A percentile compares a stretch with the other conserved stretches of the same genome.
phyloP scores from a whole-genome alignment of 2,329 filamentous ascomycete species.

The Scorias spongiosa region DNA sequence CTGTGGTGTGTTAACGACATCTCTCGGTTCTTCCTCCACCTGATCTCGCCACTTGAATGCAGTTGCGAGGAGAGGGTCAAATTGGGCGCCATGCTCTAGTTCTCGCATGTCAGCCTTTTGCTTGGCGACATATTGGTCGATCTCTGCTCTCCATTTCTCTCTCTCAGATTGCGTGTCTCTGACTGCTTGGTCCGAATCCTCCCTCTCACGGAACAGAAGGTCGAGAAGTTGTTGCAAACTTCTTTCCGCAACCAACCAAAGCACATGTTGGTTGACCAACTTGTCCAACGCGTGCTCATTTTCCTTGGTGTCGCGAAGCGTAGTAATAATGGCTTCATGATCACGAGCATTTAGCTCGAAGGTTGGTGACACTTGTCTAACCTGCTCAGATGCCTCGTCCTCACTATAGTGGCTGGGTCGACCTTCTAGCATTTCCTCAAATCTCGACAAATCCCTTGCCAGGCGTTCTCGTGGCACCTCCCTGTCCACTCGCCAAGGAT shows the following conservation, averaged over 20 bases:
- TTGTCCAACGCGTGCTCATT: neutral
- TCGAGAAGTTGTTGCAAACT: constrained; percentile 88
- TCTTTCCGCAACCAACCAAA: constrained; percentile 85
- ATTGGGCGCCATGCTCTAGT: constrained; percentile 11
- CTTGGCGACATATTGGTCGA: constrained; percentile 17
- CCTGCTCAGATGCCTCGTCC: neutral
- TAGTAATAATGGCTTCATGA: neutral
- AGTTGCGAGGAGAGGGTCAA: constrained; percentile 14
- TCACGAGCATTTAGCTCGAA: neutral
- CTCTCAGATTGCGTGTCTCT: constrained; percentile 48
- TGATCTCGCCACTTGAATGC: constrained; percentile 4
- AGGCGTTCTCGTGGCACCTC: constrained; percentile 6
- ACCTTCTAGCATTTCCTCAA: constrained; percentile 21
- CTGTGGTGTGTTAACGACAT: neutral
- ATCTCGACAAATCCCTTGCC: constrained; percentile 8
- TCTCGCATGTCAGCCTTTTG: constrained; percentile 16
- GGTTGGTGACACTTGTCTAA: neutral
- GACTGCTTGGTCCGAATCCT: constrained; percentile 50
- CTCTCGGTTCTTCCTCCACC: neutral
- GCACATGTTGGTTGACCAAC: constrained; percentile 48
- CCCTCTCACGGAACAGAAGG: constrained; percentile 68
- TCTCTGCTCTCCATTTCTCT: constrained; percentile 35
- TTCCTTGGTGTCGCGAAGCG: neutral
- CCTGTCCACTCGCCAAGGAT: constrained; percentile 19
- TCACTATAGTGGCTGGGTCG: constrained; percentile 4